Conservation (phyloP, 2,329 filamentous ascomycete genomes). For the Fusarium sp. region DNA sequence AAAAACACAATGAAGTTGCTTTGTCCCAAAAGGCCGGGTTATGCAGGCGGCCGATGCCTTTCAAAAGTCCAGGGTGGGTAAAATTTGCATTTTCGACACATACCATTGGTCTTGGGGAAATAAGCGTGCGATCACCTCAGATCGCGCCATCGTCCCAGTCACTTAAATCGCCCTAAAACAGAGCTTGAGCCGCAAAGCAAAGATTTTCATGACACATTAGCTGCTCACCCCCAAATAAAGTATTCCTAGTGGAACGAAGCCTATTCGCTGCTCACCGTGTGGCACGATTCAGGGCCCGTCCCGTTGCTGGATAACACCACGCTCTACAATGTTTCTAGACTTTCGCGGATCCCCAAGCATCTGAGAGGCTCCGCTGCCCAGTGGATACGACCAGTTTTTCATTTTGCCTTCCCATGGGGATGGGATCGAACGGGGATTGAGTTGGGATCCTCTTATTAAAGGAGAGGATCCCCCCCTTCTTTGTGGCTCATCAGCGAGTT, state of each 20-base stretch:
- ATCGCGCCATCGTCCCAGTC: constrained; percentile 50
- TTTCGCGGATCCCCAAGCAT: constrained; percentile 5
- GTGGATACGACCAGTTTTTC: constrained; percentile 27
- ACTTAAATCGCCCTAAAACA: constrained; percentile 10
- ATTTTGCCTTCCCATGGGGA: constrained; percentile 32
- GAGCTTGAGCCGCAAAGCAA: constrained; percentile 11
- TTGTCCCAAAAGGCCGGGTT: constrained; percentile 25
- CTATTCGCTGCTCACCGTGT: constrained; percentile 36
- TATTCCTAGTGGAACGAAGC: background rate
- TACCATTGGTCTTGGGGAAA: constrained; percentile 30
- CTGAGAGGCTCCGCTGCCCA: constrained; percentile 14
- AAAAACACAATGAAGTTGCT: constrained; percentile 12
- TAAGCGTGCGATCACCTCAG: constrained; percentile 45
- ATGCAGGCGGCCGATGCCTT: constrained; percentile 27
- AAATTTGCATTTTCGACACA: background rate
- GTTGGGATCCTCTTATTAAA: constrained; percentile 32
- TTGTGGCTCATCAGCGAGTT: constrained; percentile 10
- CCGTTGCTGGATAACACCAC: constrained; percentile 7
- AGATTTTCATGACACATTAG: constrained; percentile 44
- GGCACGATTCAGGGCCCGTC: constrained; percentile 38
- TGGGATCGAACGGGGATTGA: background rate
- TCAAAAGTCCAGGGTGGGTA: constrained; percentile 36
- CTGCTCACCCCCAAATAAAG: constrained; percentile 17
- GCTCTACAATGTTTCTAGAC: constrained; percentile 39
- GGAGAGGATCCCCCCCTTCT: constrained; percentile 7